Conservation (phyloP, 768 basidiomycete species). For the Imleria badia region DNA sequence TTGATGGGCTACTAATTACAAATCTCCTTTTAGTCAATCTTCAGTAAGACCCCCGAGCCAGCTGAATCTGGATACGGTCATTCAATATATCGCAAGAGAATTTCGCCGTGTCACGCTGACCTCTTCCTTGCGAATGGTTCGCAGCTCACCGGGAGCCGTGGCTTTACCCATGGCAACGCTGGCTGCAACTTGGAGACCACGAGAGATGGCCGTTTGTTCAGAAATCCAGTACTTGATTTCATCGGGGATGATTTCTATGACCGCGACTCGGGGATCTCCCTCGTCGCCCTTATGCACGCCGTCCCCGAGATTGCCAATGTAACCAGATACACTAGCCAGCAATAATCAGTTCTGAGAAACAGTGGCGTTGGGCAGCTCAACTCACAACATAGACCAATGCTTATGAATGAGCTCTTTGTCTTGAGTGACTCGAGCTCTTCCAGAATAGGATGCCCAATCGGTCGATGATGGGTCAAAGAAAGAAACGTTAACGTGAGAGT, state of each 20-base stretch:
- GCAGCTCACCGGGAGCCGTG: constrained; percentile 71
- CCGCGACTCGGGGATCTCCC: constrained; percentile 73
- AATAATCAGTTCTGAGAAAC: neutral
- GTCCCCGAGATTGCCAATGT: constrained; percentile 87
- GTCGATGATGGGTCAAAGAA: constrained; percentile 71
- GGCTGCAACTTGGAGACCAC: constrained; percentile 58
- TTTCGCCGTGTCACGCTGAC: constrained; percentile 37
- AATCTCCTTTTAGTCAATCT: constrained; percentile 5
- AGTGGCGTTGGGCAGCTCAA: neutral
- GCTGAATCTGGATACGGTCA: constrained; percentile 15
- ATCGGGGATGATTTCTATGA: constrained; percentile 76
- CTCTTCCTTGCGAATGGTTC: constrained; percentile 73
- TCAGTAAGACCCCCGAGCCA: constrained; percentile 11
- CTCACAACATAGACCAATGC: constrained; percentile 59
- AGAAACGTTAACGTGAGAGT: constrained; percentile 76
- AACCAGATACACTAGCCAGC: constrained; percentile 55
- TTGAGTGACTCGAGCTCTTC: constrained; percentile 63
- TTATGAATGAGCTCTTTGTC: constrained; percentile 64
- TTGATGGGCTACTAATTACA: neutral
- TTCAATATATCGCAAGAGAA: neutral
- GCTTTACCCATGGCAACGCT: constrained; percentile 60
- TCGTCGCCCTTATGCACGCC: constrained; percentile 81
- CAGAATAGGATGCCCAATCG: constrained; percentile 79
- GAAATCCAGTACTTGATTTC: constrained; percentile 84
- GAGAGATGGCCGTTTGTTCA: constrained; percentile 56